A percentile compares a stretch with the other conserved stretches of the same genome.
Conservation (phyloP, 2,329 filamentous ascomycete species). For the Trichoderma citrinoviride region DNA sequence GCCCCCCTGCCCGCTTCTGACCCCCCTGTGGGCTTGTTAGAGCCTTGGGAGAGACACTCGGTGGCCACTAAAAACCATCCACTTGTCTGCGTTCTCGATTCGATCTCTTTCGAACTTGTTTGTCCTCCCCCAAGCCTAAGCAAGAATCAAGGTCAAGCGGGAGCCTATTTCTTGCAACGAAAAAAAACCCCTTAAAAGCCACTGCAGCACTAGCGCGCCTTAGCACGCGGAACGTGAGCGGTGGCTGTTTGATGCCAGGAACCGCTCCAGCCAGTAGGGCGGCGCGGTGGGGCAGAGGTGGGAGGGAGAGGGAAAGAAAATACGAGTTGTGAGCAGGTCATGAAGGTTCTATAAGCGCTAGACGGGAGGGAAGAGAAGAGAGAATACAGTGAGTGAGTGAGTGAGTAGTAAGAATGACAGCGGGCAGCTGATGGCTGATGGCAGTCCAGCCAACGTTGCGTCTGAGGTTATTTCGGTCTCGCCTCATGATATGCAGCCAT, state of each 20-base stretch:
- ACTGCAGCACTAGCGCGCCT: conserved; percentile 20
- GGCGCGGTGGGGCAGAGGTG: not conserved
- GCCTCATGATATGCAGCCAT: no score
- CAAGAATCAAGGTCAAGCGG: not conserved
- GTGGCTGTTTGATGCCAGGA: conserved; percentile 16
- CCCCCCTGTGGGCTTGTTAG: conserved; percentile 7
- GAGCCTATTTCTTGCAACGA: conserved; percentile 17
- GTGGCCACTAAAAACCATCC: conserved; percentile 1
- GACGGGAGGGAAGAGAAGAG: not conserved
- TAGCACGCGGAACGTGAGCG: conserved; percentile 6
- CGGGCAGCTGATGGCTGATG: no score
- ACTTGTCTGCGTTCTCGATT: no score
- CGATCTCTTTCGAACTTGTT: not conserved
- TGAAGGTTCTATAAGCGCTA: not conserved
- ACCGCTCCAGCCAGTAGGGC: not conserved
- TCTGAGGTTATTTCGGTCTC: no score
- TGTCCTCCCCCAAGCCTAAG: not conserved
- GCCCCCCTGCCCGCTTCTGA: not conserved
- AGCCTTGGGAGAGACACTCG: not conserved
- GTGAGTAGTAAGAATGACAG: not conserved
- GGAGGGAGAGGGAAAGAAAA: not conserved
- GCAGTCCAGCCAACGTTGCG: no score
- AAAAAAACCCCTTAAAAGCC: conserved; percentile 13
- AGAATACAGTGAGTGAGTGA: not conserved
- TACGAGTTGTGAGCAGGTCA: conserved; percentile 1